Percentiles rank a stretch among this genome's conserved stretches.
These are phyloP conservation scores for Ophiognomonia clavigignenti-juglandacearum DNA, from an alignment of 2,329 filamentous ascomycete genomes.

Conservation along the genomic window DNA sequence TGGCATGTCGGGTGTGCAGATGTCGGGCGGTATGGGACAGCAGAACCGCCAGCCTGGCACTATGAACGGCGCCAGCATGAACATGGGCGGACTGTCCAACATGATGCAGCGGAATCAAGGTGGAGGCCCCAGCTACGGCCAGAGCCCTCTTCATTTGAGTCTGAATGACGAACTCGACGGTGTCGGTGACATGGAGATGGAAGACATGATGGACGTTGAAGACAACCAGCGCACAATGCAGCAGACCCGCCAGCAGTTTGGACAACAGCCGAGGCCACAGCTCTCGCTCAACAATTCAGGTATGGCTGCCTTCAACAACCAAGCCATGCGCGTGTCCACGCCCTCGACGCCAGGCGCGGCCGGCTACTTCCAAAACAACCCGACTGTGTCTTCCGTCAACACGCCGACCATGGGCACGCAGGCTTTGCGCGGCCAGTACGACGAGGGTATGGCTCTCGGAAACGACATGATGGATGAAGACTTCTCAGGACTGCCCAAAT, in stretches of 20 bases:
- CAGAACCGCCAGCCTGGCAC: conserved; percentile 21
- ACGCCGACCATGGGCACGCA: conserved; percentile 85
- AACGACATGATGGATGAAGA: conserved; percentile 69
- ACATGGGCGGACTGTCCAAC: conserved; percentile 31
- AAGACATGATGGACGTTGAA: conserved; percentile 67
- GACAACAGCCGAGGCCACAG: conserved; percentile 61
- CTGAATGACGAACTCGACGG: conserved; percentile 70
- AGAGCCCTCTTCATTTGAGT: conserved; percentile 19
- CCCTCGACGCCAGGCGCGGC: conserved; percentile 78
- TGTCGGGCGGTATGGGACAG: conserved; percentile 26
- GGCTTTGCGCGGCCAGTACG: conserved; percentile 55
- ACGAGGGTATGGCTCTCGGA: conserved; percentile 46
- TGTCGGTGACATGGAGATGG: conserved; percentile 95
- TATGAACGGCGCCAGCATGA: conserved; percentile 25
- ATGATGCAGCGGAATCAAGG: conserved; percentile 38
- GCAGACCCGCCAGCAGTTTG: conserved; percentile 64
- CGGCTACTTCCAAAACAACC: conserved; percentile 83
- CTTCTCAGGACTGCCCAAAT: conserved; percentile 55
- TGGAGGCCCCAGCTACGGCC: conserved; percentile 18
- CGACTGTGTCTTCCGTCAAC: conserved; percentile 94
- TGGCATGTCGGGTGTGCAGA: conserved; percentile 16
- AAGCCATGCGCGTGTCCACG: conserved; percentile 78
- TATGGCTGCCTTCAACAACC: conserved; percentile 49
- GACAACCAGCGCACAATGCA: conserved; percentile 62
- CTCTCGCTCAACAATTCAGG: conserved; percentile 78